Evolutionary conservation across 768 basidiomycete genomes (phyloP).

Genomic region (Suillus spraguei): DNA sequence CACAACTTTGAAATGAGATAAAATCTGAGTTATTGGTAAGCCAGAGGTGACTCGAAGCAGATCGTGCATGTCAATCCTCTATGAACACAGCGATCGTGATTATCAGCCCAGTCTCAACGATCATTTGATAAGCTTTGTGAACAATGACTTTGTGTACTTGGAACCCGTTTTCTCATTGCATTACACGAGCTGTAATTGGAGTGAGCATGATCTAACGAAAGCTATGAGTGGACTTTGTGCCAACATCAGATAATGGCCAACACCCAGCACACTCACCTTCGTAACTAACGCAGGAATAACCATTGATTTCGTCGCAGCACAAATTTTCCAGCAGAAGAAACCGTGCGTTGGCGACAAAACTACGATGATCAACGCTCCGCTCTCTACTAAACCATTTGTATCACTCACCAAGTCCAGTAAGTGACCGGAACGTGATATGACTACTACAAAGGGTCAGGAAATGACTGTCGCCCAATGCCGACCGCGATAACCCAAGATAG

Average conservation of each 20-base stretch:
- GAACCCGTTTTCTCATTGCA: conserved; percentile 13
- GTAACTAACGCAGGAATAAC: conserved; percentile 15
- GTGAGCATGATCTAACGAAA: conserved; percentile 16
- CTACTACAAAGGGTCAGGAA: conserved; percentile 16
- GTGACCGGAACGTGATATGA: conserved; percentile 11
- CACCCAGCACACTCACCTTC: conserved; percentile 17
- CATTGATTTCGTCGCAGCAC: conserved; percentile 6
- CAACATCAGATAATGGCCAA: background rate
- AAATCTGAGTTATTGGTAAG: conserved; percentile 2
- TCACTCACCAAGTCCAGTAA: conserved; percentile 24
- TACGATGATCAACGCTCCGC: background rate
- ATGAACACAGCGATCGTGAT: conserved; percentile 22
- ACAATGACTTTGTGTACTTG: conserved; percentile 1
- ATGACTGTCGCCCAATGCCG: background rate
- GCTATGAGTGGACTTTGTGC: conserved; percentile 8
- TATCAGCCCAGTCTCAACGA: conserved; percentile 28
- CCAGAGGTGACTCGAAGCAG: background rate
- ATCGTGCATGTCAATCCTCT: too few relatives aligned
- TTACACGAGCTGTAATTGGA: conserved; percentile 17
- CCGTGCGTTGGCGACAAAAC: conserved; percentile 23
- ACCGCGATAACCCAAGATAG: conserved; percentile 15
- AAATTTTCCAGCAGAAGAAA: conserved; percentile 28
- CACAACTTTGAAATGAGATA: conserved; percentile 12
- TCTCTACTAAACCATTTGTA: background rate
- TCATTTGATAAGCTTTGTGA: conserved; percentile 20